These are phyloP conservation scores for Claviceps cyperi DNA, from an alignment of 2,329 filamentous ascomycete species.

Conservation along the genomic window DNA sequence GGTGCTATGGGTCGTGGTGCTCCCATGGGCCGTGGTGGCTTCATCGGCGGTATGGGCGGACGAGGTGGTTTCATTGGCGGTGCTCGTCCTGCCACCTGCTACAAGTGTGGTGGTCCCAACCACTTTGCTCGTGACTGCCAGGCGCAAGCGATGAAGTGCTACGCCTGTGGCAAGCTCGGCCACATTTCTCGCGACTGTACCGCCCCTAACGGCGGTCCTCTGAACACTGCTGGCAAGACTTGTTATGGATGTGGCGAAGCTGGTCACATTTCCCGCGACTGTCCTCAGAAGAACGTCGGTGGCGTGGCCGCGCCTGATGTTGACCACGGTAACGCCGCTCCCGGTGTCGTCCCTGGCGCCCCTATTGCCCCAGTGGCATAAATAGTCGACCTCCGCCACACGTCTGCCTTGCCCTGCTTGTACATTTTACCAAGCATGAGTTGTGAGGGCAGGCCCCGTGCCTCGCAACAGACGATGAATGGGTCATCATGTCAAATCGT, in stretches of 20 bases:
- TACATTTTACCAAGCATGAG: neutral
- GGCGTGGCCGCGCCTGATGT: slow-evolving; percentile 34
- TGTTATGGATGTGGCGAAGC: slow-evolving; percentile 96
- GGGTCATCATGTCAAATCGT: neutral
- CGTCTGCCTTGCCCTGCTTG: slow-evolving; percentile 5
- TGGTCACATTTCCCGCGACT: slow-evolving; percentile 92
- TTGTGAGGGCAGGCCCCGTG: slow-evolving; percentile 4
- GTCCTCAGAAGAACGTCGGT: slow-evolving; percentile 54
- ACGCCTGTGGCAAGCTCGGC: slow-evolving; percentile 87
- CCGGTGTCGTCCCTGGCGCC: slow-evolving; percentile 29
- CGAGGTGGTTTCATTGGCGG: slow-evolving; percentile 64
- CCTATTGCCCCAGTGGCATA: slow-evolving; percentile 27
- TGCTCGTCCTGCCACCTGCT: slow-evolving; percentile 55
- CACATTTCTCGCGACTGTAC: slow-evolving; percentile 93
- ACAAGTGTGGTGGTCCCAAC: slow-evolving; percentile 76
- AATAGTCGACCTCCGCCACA: slow-evolving; percentile 4
- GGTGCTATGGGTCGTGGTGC: slow-evolving; percentile 50
- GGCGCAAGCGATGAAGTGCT: slow-evolving; percentile 97
- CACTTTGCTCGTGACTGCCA: slow-evolving; percentile 98
- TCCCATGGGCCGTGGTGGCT: slow-evolving; percentile 58
- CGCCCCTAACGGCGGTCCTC: slow-evolving; percentile 84
- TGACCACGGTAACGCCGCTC: slow-evolving; percentile 25
- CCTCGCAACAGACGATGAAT: neutral
- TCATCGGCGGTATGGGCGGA: slow-evolving; percentile 41
- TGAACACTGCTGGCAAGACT: slow-evolving; percentile 94